Evolutionary conservation across 441 rosid genomes (phyloP), one percentile per base, ranked within the genome.

Genomic region (Geranium incanum): DNA sequence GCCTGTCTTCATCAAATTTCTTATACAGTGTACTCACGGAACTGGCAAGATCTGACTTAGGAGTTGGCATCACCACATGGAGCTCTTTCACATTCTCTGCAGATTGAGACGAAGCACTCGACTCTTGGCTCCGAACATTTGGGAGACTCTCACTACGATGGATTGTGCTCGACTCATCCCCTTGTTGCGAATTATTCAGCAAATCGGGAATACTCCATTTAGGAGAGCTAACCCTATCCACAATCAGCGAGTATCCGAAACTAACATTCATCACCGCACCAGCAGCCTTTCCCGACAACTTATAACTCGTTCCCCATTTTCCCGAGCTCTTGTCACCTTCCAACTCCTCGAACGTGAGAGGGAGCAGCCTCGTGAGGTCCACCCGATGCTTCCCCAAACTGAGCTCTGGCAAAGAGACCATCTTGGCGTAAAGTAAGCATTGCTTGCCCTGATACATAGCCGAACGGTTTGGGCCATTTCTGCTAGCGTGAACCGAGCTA

Each of bases 381-480:
- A 94, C 86, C 71, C 95, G 88, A 75, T 94, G 97, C 86, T 91
- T 94, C 55, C 98, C 98, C 80, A 94, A 76, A 83, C 91, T 95
- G 81, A 89, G 82, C 71, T 87, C 97, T 0, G 85, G 89, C 12
- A 81, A 74, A 74, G 85, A 87, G 74, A 81, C 77, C 71, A 82
- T 77, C 38, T 88, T 78, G 36, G 84, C 91, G 74, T 84, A 90
- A 38, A 94, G 86, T 88, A 91, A 81, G 85, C 90, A 94, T 86
- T 90, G 96, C 77, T 90, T 94, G 9, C 95, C 95, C 78, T 94
- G 97, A 71, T 94, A 94, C 83, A 89, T 94, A 66, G 94, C 97
- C 2, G 97, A 92, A 75, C 88, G 90, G 71, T 89, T 92, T 64
- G 88, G 89, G 67, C 97, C 99, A 69, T 86, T 91, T 79, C 91